These are phyloP conservation scores for Taphrina wiesneri DNA, from an alignment of 1,139 yeast genomes.

Conservation along the genomic window DNA sequence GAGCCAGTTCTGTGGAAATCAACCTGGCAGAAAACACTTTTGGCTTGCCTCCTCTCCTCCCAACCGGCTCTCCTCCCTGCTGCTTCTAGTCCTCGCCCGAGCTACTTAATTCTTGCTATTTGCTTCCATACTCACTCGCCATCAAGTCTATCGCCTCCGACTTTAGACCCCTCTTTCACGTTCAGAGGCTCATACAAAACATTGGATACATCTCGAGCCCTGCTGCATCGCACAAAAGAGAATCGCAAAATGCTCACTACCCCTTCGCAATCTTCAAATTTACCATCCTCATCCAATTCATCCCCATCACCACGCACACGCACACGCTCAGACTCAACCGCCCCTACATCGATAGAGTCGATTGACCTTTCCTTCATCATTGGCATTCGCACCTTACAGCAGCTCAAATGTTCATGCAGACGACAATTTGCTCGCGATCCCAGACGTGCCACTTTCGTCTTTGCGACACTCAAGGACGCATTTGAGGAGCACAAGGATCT, in stretches of 20 bases:
- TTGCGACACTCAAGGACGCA: slow-evolving; percentile 25
- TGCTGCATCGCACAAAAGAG: too few species aligned
- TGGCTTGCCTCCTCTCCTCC: not conserved
- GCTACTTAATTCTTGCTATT: not conserved
- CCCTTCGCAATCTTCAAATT: not conserved
- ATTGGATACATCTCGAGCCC: too few species aligned
- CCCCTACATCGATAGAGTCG: not conserved
- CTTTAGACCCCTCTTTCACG: too few species aligned
- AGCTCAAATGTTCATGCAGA: slow-evolving; percentile 30
- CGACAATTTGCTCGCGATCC: slow-evolving; percentile 31
- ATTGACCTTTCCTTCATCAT: slow-evolving; percentile 22
- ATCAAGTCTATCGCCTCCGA: too few species aligned
- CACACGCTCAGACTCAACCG: not conserved
- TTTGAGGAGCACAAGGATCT: slow-evolving; percentile 19
- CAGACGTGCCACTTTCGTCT: slow-evolving; percentile 21
- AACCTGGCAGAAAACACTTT: not conserved
- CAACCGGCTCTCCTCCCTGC: not conserved
- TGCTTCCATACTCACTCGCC: not conserved
- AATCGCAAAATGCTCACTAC: slow-evolving; percentile 13
- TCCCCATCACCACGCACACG: not conserved
- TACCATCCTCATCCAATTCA: not conserved
- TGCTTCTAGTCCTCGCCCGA: not conserved
- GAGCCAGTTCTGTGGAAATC: not conserved
- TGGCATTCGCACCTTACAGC: slow-evolving; percentile 21
- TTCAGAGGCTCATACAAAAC: too few species aligned